Base-by-base conservation (phyloP, 2,329 filamentous ascomycete species). In the Penicillium sp. region DNA sequence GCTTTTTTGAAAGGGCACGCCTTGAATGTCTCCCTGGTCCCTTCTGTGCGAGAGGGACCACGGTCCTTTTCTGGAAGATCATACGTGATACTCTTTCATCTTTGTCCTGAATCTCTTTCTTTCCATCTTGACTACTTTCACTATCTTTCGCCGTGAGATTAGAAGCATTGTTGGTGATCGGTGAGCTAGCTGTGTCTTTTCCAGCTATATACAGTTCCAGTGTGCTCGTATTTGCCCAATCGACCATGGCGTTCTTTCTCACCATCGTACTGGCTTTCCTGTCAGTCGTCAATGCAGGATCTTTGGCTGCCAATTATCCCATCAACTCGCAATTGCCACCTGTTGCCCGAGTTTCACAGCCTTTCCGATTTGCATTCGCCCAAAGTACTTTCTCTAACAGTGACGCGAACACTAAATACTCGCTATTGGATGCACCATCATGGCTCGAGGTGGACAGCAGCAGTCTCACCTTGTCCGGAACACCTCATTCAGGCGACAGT, bases 241-340 rank as follows among this genome's bases (percentile, higher is more conserved):
- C 53, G 58, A 65, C 61, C 50, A 74, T 70, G 69, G 67, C 66
- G 52, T 60, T 63, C 54, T 55, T 68, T 57, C 54, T 69, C 44
- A 51, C 67, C 56, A 57, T 69, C 38, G 33, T 68, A 46, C 56
- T 74, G 54, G 58, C 62, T 21, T 58, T 73, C 21, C 49, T 70
- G 36, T 59, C 63, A 63, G 62, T 65, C 57, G 67, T 70, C 23
- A 61, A 65, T 58, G 77, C 76, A 46, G 62, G 60, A 68, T 67
- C 57, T 72, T 76, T 61, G 68, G 62, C 56, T 27, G 68, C 79
- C 48, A 78, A 79, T 46, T 93, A 92, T 65, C 91, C 91, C 0
- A 81, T 96, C 72, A 95, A 94, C 74, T 87, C 90, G 2, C 92
- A 96, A 72, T 82, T 95, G 1, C 91, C 91, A 33, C 87, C 88